These are phyloP conservation scores for Amauroascus niger DNA, from an alignment of 2,329 filamentous ascomycete genomes.

Conservation along the genomic window DNA sequence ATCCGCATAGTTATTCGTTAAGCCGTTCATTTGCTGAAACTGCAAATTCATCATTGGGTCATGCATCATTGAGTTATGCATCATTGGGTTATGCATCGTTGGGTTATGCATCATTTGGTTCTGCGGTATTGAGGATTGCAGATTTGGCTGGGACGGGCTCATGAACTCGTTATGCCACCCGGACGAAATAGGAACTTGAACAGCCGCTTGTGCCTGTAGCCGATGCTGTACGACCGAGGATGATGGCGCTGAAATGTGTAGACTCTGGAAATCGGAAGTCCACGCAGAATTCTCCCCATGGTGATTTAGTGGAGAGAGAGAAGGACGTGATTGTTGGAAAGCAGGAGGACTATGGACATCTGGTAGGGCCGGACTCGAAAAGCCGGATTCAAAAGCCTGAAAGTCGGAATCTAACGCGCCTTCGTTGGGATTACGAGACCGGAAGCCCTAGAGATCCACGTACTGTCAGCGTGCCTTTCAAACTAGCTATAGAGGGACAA, in stretches of 20 bases:
- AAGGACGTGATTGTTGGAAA: constrained; percentile 17
- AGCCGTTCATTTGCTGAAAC: neutral
- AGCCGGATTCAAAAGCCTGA: constrained; percentile 52
- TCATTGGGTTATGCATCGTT: constrained; percentile 7
- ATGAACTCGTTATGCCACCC: constrained; percentile 56
- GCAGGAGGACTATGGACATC: constrained; percentile 23
- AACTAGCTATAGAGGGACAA: neutral
- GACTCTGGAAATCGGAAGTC: constrained; percentile 40
- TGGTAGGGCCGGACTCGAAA: constrained; percentile 27
- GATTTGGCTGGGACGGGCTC: constrained; percentile 27
- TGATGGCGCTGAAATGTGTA: constrained; percentile 33
- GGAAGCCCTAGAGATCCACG: constrained; percentile 46
- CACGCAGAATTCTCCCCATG: constrained; percentile 27
- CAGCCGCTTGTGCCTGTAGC: constrained; percentile 33
- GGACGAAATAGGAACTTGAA: constrained; percentile 24
- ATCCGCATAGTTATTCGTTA: neutral
- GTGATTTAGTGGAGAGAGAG: constrained; percentile 20
- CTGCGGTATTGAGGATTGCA: constrained; percentile 14
- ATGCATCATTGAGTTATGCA: too few relatives aligned
- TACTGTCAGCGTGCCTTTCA: neutral
- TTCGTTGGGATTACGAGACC: constrained; percentile 47
- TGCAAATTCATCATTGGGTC: constrained; percentile 6
- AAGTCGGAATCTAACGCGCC: constrained; percentile 57
- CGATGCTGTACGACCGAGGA: constrained; percentile 42
- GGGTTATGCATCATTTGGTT: constrained; percentile 6